Base-by-base conservation (phyloP, 164 flowering plant genomes). In the Stephania cephalantha region DNA sequence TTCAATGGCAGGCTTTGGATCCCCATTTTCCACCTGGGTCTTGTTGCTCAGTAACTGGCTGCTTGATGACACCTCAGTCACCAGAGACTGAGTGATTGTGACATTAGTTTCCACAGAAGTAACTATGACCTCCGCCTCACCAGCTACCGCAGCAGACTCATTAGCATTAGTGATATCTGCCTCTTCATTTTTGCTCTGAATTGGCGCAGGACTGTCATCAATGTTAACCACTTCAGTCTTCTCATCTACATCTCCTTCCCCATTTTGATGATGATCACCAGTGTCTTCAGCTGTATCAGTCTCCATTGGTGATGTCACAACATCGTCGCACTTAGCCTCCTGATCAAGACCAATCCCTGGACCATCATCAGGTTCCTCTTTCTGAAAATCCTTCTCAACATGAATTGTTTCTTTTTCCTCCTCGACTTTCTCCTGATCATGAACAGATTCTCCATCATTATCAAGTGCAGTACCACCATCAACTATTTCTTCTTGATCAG, bases 391-490 rank as follows among this genome's bases (percentile, higher is more conserved):
- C 79, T 7, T 52, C 30, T 67, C 71, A 35, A 20, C 44, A 9
- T 10, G 20, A 52, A 61, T 18, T 61, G 68, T 67, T 73, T 46
- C 53, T 20, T 42, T 67, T 63, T 42, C 69, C 69, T n/a, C 69
- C 44, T 48, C 30, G 13, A 18, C 11, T 50, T 87, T 91, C 80
- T 70, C 76, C 74, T 94, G 93, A 78, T 45, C 67, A n/a, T 85
- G 86, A 67, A 91, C 61, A 0, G 94, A 90, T 80, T 87, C 90
- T 82, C 85, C 89, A n/a, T 69, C 68, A 29, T 15, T 71, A 11
- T 50, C 12, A 17, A 35, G 6, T 29, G 55, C 17, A 29, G 30
- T 15, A 9, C 17, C 77, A 31, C 6, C 8, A 10, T 58, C 10
- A 35, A 48, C 46, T 50, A 35, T 45, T 69, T 45, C 44, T 42